Evolutionary conservation across 345 rosid species (phyloP), one percentile per base, ranked within the genome.

Genomic region (Zanthoxylum bungeanum): DNA sequence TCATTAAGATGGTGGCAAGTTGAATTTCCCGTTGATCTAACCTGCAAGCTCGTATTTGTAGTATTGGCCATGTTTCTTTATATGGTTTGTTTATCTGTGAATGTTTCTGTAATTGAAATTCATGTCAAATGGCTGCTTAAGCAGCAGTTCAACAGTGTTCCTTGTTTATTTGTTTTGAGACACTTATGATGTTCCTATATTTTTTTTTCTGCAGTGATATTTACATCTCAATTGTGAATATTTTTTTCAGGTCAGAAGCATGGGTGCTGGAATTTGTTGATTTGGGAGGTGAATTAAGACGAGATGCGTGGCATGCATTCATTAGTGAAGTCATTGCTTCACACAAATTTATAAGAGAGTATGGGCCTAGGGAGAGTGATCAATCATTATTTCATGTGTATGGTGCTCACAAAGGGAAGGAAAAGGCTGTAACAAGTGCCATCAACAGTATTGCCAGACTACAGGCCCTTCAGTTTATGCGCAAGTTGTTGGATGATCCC

Each of bases 251-350:
- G 81, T 81, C 87, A 68, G 85, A 85, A 68, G 80, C 74, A 33
- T 95, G 97, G 97, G 86, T 89, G 69, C 79, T 95, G 73, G 99
- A 95, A 85, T 95, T 95, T 75, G 98, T 95, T 75, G 97, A 95
- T 78, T 81, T 95, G 78, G 99, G 99, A 69, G 91, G 97, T 71
- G 99, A 95, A 75, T 73, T 86, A 76, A 87, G 99, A 86, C 82
- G 99, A 73, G 99, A 92, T 82, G 88, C 85, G 50, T 95, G 98
- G 99, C 89, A 92, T 82, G 93, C 97, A 53, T 86, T 90, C 66
- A 83, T 94, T 44, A 77, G 76, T 72, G 99, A 94, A 84, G 88
- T 94, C 67, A 84, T 89, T 70, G 83, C 98, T 17, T 76, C 89
- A 62, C 97, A 92, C 85, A 81, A 87, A 82, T 95, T 95, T 75